Percentiles rank a stretch among this genome's conserved stretches.
These are phyloP conservation scores for Populus trichocarpa DNA, from an alignment of 441 rosid species.

Conservation along the genomic window DNA sequence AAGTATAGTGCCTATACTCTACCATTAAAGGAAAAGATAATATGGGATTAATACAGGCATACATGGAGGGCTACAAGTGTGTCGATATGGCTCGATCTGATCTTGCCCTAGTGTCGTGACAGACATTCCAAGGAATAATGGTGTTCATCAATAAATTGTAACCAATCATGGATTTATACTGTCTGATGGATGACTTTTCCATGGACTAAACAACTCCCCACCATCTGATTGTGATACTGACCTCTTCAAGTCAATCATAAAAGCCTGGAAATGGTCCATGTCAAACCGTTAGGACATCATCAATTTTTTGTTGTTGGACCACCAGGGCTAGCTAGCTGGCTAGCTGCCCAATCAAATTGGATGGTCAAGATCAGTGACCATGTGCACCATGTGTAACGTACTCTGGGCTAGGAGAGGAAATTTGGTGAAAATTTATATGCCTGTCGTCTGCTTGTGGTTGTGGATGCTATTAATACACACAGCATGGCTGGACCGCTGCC, in stretches of 20 bases:
- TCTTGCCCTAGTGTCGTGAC: neutral
- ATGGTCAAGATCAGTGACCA: slow-evolving; percentile 15
- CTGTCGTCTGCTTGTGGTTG: neutral
- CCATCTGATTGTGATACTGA: slow-evolving; percentile 6
- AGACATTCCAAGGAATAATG: neutral
- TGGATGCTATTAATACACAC: neutral
- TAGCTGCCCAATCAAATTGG: neutral
- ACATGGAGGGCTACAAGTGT: neutral
- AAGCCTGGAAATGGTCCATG: slow-evolving; percentile 3
- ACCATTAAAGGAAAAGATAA: neutral
- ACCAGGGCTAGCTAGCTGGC: neutral
- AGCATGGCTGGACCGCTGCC: neutral
- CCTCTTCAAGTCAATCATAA: slow-evolving; percentile 2
- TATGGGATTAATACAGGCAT: neutral
- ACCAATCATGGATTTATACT: neutral
- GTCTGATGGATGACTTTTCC: neutral
- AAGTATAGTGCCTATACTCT: neutral
- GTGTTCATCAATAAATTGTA: neutral
- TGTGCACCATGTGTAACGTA: neutral
- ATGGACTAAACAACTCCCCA: neutral
- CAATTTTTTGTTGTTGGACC: neutral
- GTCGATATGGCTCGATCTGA: no score
- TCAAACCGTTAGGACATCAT: slow-evolving; percentile 14
- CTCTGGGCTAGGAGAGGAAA: neutral
- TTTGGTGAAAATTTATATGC: neutral